Base-by-base conservation (phyloP, 306 rosid species). In the Vachellia pachyceras region DNA sequence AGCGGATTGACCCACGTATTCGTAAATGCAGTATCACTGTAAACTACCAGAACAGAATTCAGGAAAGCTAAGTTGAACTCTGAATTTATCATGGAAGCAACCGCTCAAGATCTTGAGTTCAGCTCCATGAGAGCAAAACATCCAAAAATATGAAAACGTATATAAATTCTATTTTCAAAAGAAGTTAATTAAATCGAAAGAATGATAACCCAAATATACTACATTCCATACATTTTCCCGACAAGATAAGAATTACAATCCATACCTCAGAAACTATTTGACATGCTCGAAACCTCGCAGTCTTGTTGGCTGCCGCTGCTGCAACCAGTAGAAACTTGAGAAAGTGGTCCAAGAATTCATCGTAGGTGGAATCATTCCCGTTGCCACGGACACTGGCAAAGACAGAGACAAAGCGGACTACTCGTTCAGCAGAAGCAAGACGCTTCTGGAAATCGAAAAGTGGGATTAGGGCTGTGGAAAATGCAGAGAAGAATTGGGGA, bases 201-300 rank as follows among this genome's bases (percentile, higher is more conserved):
- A n/a, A n/a, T n/a, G n/a, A n/a, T n/a, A n/a, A n/a, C n/a, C n/a
- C n/a, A n/a, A n/a, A n/a, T n/a, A n/a, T n/a, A n/a, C n/a, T n/a
- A n/a, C n/a, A n/a, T n/a, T n/a, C n/a, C n/a, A n/a, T n/a, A n/a
- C n/a, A n/a, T n/a, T n/a, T n/a, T n/a, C n/a, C n/a, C n/a, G n/a
- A n/a, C n/a, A n/a, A n/a, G n/a, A 18, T 44, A 74, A 64, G 15
- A 25, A 11, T 17, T 2, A 35, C 10, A 25, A 47, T 23, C 45
- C 29, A 25, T 46, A 95, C 99, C 98, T 91, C 98, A 22, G 99
- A 95, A 67, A 93, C 83, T 29, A 91, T 86, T 90, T 95, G 99
- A 85, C 97, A 93, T 5, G 98, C 94, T 7, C 98, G 92, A 69
- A 83, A 89, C 88, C 99, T 91, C 5, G 88, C 85, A 1, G 96